These are phyloP conservation scores for Kodamaea jinghongensis DNA, from an alignment of 805 yeast genomes.

Conservation along the genomic window DNA sequence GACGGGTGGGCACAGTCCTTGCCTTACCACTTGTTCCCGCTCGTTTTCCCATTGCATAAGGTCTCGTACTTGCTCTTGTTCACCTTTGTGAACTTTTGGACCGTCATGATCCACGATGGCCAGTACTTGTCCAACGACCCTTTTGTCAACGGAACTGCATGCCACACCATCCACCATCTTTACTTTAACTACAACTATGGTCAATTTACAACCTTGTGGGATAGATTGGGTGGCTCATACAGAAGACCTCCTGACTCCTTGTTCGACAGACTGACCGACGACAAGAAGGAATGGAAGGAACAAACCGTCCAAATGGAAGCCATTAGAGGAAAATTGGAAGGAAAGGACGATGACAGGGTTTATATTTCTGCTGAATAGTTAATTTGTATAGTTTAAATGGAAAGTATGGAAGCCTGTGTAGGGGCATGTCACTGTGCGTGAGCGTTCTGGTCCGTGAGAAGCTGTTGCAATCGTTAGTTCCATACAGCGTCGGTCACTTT, in stretches of 20 bases:
- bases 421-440: not conserved
- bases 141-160: conserved; percentile 94
- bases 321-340: conserved; percentile 79
- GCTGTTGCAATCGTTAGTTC: too few species aligned
- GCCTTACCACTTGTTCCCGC: conserved; percentile 91
- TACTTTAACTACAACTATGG: conserved; percentile 98
- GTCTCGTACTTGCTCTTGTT: conserved; percentile 76
- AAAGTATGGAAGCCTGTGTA: not conserved
- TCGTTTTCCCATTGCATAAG: conserved; percentile 90
- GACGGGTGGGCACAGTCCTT: conserved; percentile 93
- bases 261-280: conserved; percentile 54
- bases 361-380: conserved; percentile 32
- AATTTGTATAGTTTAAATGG: not conserved
- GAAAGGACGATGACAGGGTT: conserved; percentile 69
- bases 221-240: conserved; percentile 89
- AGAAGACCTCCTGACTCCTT: conserved; percentile 88
- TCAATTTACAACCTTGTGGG: conserved; percentile 98
- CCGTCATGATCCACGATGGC: conserved; percentile 98
- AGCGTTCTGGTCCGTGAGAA: not conserved
- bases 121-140: conserved; percentile 93
- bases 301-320: conserved; percentile 75
- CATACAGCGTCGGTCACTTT: too few species aligned
- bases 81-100: conserved; percentile 94
- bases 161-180: conserved; percentile 95
- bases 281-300: conserved; percentile 60